Evolutionary conservation across 495 filamentous ascomycete genomes (phyloP), one percentile per base, ranked within the genome.

Genomic region (Hyaloscypha bicolor): DNA sequence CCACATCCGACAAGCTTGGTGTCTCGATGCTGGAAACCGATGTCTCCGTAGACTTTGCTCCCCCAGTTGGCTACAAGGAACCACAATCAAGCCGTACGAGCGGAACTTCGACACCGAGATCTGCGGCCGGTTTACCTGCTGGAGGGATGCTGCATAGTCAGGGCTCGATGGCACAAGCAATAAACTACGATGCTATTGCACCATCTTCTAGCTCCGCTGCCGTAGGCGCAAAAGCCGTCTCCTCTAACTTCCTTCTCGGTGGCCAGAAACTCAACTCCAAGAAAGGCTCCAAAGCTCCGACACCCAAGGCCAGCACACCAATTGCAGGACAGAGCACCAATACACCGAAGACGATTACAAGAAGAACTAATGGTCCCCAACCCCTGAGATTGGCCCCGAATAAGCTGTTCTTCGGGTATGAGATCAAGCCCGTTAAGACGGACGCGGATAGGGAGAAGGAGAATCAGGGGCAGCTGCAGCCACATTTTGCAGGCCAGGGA

Each of bases 1-100:
- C 95, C 0, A 84, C 88, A 53, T 89, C 85, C 9, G 81, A 87
- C 0, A 90, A 89, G 67, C 92, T 89, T 75, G 88, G 90, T 30
- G 90, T 99, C n/a, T 91, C 93, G 65, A 93, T 95, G 75, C 84
- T 97, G 16, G 95, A 99, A 78, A 98, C 94, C 0, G 95, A 99
- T 79, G 82, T 99, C 5, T 89, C 90, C 67, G 95, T 99, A 60
- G 95, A 99, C 71, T 99, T 99, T 74, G 95, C 94, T 0, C 82
- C 96, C 8, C 95, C 95, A 0, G 86, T 98, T 5, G 95, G 96
- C 67, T 98, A 97, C 73, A 90, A 96, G 67, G 96, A 98, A 75
- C 90, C 92, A 1, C 89, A 88, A 22, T 57, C 60, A 19, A 87
- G 87, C 9, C 76, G 76, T 42, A 78, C 77, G 42, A 85, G 82